Evolutionary conservation across 2,329 filamentous ascomycete genomes (phyloP), one percentile per base, ranked within the genome.

Genomic region (Didymella sp.): DNA sequence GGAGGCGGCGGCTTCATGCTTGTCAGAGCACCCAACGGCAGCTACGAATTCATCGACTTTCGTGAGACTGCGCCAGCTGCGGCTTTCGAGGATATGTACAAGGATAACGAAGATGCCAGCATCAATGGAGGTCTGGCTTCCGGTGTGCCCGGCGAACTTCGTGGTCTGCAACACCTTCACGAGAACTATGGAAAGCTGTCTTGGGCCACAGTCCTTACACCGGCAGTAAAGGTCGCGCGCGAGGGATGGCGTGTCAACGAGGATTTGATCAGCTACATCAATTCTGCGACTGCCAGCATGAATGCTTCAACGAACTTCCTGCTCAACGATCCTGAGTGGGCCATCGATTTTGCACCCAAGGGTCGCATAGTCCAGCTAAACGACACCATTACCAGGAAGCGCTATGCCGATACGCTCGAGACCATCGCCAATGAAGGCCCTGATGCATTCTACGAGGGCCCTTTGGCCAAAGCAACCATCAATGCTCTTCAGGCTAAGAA

Each of bases 1-100:
- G 93, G 91, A 19, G 94, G 94, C 6, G 94, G 94, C 37, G 94
- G 94, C 2, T 98, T 98, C 77, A 90, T 92, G 83, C 81, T 96
- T 5, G 85, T 96, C 5, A 87, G 91, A 44, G 82, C 86, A 30
- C 78, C 85, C 15, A 81, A 91, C 56, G 92, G 92, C n/a, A 80
- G 81, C 17, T 96, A 93, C 71, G 92, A 96, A 71, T 88, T 88
- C 56, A 87, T 98, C 64, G 94, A 98, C 76, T 98, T 96, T 71
- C 84, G 94, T 43, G 94, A 98, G 75, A 87, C 89, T 0, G 94
- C 94, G 0, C 94, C 94, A 0, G 89, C 88, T 0, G 90, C 91
- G 0, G 90, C 92, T 0, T 87, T 83, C 62, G 82, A 92, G 75
- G 86, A 96, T 68, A 98, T 98, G 94, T 98, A 89, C 74, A 82